Base-by-base conservation (phyloP, 495 filamentous ascomycete genomes). In the Pseudotulostoma volvatum region DNA sequence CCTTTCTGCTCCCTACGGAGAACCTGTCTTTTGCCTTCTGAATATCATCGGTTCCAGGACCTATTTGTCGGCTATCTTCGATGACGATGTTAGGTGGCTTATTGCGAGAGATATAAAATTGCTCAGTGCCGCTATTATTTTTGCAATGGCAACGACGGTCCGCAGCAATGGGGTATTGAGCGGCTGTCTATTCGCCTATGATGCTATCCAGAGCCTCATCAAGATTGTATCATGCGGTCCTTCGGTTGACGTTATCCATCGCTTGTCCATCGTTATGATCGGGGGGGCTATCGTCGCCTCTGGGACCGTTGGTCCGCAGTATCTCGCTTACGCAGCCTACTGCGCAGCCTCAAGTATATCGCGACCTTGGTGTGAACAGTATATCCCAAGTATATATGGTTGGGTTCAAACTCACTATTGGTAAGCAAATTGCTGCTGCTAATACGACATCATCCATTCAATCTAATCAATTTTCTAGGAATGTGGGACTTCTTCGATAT, bases 361-460 rank as follows among this genome's bases (percentile, higher is more conserved):
- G 7, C 65, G 81, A 38, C 74, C 75, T 5, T 97, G 90, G 90
- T 97, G 90, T 48, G 55, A 57, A 18, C 63, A 59, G 14, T 43
- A 54, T 4, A 17, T 84, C 14, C 90, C 92, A 11, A 93, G 84
- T 55, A 83, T 96, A 31, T 97, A 93, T 56, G 62, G 73, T 15
- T 97, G 77, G 64, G 92, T 95, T 9, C 92, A 97, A 50, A 63
- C 59, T 31, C 64, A 81, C 38, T 94, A 97, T 54, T 97, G 92
- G 90, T 92, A 71, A 46, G 72, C 48, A 5, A 28, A 11, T 11
- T 28, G 11, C 11, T 5, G 23, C n/a, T n/a, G n/a, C n/a, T n/a
- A n/a, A n/a, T n/a, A n/a, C n/a, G n/a, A n/a, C n/a, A n/a, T n/a
- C n/a, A n/a, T n/a, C n/a, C 9, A 16, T 42, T 59, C 11, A 11